Conservation (phyloP, 352 stramenopile genomes). For the Phytophthora fragariae region DNA sequence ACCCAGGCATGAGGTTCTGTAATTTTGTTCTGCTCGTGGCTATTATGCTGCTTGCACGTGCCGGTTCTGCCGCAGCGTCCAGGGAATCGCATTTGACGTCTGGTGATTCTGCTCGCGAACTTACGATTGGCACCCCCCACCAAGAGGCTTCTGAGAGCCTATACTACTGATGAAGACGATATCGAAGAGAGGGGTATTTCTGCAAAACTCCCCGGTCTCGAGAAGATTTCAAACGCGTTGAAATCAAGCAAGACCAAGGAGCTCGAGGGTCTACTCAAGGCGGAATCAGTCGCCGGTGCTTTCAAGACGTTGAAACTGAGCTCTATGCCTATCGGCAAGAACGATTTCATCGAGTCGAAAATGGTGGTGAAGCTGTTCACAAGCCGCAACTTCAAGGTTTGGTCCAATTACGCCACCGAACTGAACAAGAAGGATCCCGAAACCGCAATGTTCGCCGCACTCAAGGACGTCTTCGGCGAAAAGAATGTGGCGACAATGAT, state of each 20-base stretch:
- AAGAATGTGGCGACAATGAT: background rate
- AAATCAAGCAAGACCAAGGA: constrained; percentile 3
- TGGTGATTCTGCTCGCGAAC: background rate
- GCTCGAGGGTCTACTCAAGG: background rate
- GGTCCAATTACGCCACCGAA: background rate
- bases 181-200: background rate
- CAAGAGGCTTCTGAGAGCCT: background rate
- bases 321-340: background rate
- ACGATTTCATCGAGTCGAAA: background rate
- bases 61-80: background rate
- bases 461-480: background rate
- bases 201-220: background rate
- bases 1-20: background rate
- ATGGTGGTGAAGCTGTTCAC: background rate
- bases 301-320: background rate
- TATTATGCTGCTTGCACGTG: background rate
- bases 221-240: background rate
- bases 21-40: background rate
- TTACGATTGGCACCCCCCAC: background rate
- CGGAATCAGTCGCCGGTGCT: background rate
- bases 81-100: background rate
- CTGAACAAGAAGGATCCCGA: background rate
- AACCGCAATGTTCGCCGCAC: background rate
- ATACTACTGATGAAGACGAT: background rate
- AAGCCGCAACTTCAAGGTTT: constrained; percentile 2